Evolutionary conservation across 805 yeast genomes (phyloP).

Genomic region (Spathaspora sp.): DNA sequence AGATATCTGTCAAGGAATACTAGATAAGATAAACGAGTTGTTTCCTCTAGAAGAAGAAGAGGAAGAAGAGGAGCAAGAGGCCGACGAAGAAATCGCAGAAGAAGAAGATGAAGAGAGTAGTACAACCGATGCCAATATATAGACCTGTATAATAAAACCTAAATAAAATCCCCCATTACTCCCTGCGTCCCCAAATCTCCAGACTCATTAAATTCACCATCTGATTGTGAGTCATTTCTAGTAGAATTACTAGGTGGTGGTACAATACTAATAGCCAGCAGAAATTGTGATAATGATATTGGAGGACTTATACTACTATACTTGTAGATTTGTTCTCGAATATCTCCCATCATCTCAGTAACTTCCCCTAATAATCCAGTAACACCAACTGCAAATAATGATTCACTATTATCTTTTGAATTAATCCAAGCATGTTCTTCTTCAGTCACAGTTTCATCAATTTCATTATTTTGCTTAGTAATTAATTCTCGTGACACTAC

Average conservation of each 20-base stretch:
- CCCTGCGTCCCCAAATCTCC: constrained; percentile 12
- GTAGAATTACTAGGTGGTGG: background rate
- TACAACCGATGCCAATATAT: constrained; percentile 1
- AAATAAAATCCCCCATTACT: constrained; percentile 21
- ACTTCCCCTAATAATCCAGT: constrained; percentile 67
- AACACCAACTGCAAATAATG: constrained; percentile 57
- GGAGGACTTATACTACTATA: constrained; percentile 6
- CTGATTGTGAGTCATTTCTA: background rate
- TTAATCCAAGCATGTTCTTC: constrained; percentile 51
- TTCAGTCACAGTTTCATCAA: constrained; percentile 21
- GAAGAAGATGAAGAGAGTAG: background rate
- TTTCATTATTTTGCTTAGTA: constrained; percentile 29
- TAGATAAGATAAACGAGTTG: constrained; percentile 51
- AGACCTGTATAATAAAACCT: constrained; percentile 1
- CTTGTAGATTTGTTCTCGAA: constrained; percentile 35
- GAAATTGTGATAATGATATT: constrained; percentile 4
- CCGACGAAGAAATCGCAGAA: constrained; percentile 14
- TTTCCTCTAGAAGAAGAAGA: constrained; percentile 44
- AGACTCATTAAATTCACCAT: constrained; percentile 7
- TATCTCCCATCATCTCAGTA: constrained; percentile 52
- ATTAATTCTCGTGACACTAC: constrained; percentile 34
- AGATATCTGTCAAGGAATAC: constrained; percentile 55
- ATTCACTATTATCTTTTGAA: constrained; percentile 32
- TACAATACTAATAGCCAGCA: constrained; percentile 2
- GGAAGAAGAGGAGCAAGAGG: constrained; percentile 22